Evolutionary conservation across 768 basidiomycete genomes (phyloP).

Genomic region (Naganishia vaughanmartiniae): DNA sequence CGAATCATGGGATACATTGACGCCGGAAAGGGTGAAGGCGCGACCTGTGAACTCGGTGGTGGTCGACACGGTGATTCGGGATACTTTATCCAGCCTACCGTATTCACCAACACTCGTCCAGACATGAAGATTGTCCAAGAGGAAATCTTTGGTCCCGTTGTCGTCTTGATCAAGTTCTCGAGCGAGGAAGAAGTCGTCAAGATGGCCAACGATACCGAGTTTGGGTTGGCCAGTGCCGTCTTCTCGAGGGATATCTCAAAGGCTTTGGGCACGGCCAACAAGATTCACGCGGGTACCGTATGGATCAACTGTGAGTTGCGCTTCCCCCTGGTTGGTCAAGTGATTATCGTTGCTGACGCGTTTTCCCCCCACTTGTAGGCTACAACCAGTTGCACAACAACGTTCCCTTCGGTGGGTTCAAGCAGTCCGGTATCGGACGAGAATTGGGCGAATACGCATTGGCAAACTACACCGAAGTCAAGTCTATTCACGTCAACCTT

Average conservation of each 20-base stretch:
- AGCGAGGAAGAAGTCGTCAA: slow-evolving; percentile 70
- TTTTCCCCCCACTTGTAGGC: slow-evolving; percentile 65
- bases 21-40: slow-evolving; percentile 65
- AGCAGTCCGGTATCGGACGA: slow-evolving; percentile 67
- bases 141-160: slow-evolving; percentile 95
- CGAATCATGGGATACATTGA: slow-evolving; percentile 73
- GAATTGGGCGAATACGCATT: slow-evolving; percentile 44
- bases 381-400: slow-evolving; percentile 64
- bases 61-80: slow-evolving; percentile 67
- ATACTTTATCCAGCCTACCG: slow-evolving; percentile 74
- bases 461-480: slow-evolving; percentile 36
- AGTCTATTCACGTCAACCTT: slow-evolving; percentile 30
- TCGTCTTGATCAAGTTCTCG: slow-evolving; percentile 76
- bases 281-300: slow-evolving; percentile 74
- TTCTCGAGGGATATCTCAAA: slow-evolving; percentile 76
- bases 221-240: slow-evolving; percentile 83
- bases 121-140: slow-evolving; percentile 79
- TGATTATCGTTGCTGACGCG: not conserved
- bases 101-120: slow-evolving; percentile 67
- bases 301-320: slow-evolving; percentile 57
- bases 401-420: slow-evolving; percentile 79
- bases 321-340: slow-evolving; percentile 54
- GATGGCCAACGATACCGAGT: slow-evolving; percentile 80
- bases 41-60: slow-evolving; percentile 66
- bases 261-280: slow-evolving; percentile 69